A percentile compares a stretch with the other conserved stretches of the same genome.
Conservation (phyloP, 2,329 filamentous ascomycete species). For the Aspergillus persii region DNA sequence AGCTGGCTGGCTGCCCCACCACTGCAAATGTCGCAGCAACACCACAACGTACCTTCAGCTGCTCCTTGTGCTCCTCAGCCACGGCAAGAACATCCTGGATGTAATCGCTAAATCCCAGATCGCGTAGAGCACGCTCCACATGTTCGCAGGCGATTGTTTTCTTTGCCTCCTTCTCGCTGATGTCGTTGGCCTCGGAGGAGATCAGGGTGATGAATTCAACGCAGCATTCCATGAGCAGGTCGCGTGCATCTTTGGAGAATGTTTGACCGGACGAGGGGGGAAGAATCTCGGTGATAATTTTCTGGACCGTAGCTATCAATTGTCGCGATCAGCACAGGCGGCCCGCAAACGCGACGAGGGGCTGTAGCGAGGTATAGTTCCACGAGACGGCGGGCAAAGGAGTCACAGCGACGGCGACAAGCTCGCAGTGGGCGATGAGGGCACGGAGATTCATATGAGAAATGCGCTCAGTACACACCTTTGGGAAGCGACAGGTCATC, state of each 20-base stretch:
- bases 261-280: slow-evolving; percentile 72
- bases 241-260: slow-evolving; percentile 92
- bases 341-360: neutral
- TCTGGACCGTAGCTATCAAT: slow-evolving; percentile 63
- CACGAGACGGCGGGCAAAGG: neutral
- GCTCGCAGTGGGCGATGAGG: neutral
- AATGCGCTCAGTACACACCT: slow-evolving; percentile 37
- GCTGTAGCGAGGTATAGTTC: neutral
- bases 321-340: slow-evolving; percentile 3
- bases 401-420: neutral
- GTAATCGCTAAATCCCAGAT: slow-evolving; percentile 90
- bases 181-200: slow-evolving; percentile 98
- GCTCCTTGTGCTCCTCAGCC: slow-evolving; percentile 87
- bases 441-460: neutral
- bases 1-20: neutral
- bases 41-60: slow-evolving; percentile 71
- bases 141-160: slow-evolving; percentile 99
- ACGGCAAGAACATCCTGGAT: slow-evolving; percentile 83
- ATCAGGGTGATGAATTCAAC: slow-evolving; percentile 99
- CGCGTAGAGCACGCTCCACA: slow-evolving; percentile 89
- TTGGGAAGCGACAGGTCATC: slow-evolving; percentile 62
- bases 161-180: slow-evolving; percentile 97
- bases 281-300: slow-evolving; percentile 93
- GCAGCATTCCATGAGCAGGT: slow-evolving; percentile 95
- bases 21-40: neutral